Base-by-base conservation (phyloP, 2,329 filamentous ascomycete genomes). In the Beauveria rudraprayagi region DNA sequence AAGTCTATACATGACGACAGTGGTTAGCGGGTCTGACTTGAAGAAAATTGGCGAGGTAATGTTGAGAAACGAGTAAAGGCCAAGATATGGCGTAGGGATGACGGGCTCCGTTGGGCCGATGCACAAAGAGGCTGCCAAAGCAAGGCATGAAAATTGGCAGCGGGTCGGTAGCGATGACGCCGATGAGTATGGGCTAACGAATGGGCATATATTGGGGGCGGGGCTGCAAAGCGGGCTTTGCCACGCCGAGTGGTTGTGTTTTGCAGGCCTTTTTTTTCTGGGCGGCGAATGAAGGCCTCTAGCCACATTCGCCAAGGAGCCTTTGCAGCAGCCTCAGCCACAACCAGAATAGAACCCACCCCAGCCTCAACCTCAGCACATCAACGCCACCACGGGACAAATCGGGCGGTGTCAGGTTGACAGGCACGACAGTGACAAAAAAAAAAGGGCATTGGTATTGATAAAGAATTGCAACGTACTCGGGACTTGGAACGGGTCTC, bases 401-500 rank as follows among this genome's bases (percentile, higher is more conserved):
- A 34, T 34, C 30, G 30, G 30, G 30, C 30, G 10, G 30, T 34
- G 30, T 14, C 30, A 11, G 10, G 30, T 34, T 11, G 10, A n/a
- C 5, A 26, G 30, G 10, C 30, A 4, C 30, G 30, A 34, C 30
- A 14, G 30, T 10, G 30, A 34, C 5, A 11, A 10, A 22, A 22
- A 22, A 30, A 34, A 30, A 34, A 34, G 30, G 30, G 30, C 30
- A 34, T 34, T 34, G 30, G 14, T 34, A 34, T 34, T 34, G 10
- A 34, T 34, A 9, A 43, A 43, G n/a, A 28, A 37, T 37, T 26
- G 14, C 64, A 66, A 82, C 91, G 83, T 83, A 97, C 93, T 84
- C 92, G 95, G 73, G 90, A 93, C 83, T 97, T 99, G 75, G 92
- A 96, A 71, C 94, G 92, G 69, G 90, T 84, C 71, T 89, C 88